Base-by-base conservation (phyloP, 2,329 filamentous ascomycete species). In the Aquanectria penicillioides region DNA sequence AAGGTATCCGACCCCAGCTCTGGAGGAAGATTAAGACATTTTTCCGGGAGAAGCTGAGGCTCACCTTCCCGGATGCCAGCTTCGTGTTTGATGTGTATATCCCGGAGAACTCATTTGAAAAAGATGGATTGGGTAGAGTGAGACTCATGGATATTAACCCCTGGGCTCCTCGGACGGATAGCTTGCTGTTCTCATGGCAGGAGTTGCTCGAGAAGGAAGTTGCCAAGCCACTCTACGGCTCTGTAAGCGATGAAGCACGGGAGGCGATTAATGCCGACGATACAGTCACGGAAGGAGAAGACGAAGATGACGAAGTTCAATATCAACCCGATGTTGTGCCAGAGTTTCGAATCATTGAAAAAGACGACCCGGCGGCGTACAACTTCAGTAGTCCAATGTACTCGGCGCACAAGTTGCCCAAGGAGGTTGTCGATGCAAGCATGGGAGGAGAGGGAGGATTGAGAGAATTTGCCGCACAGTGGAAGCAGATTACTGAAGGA, bases 61-160 rank as follows among this genome's bases (percentile, higher is more conserved):
- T 90, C 65, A 91, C 88, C 0, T 98, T 98, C 69, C 90, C 91
- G 0, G 94, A 98, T 62, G 83, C 86, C 3, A 90, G 87, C 74
- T 98, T 97, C 68, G 86, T 88, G 0, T 97, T 99, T 70, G 95
- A 99, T 72, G 89, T 97, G 37, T 98, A 99, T 71, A 85, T 99
- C 2, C 94, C 94, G 1, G 86, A 89, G 62, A 84, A 69, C 80
- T 85, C 70, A 75, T 63, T 75, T 13, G 74, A 88, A 12, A 74
- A 78, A 22, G 82, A 83, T 23, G 81, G 90, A 2, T 85, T 96
- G 53, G 87, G 92, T 44, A 84, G 86, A 43, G 91, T 96, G 2
- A 91, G 93, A 79, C 81, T 99, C 10, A 89, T 99, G 44, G 95
- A 99, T 73, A 91, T 99, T 71, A 98, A 98, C 71, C 93, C 95